Evolutionary conservation across 495 filamentous ascomycete genomes (phyloP).

Genomic region (Choiromyces venosus): DNA sequence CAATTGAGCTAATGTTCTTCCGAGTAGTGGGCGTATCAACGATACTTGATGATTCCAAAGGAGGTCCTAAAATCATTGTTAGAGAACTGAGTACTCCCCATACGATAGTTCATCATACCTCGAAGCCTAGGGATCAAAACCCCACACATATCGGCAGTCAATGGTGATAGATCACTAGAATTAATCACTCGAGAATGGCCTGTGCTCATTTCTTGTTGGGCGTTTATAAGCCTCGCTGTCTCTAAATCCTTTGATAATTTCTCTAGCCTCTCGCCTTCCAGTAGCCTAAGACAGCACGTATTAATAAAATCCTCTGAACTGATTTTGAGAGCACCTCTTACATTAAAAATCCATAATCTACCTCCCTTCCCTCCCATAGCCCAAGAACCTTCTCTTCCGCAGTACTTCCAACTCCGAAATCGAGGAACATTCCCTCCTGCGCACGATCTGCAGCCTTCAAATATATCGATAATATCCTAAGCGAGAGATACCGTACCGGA

Average conservation of each 20-base stretch:
- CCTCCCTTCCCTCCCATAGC: constrained; percentile 65
- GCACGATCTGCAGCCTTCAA: constrained; percentile 75
- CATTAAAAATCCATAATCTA: constrained; percentile 77
- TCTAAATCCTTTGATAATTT: constrained; percentile 45
- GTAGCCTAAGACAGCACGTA: constrained; percentile 41
- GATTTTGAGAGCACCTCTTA: constrained; percentile 6
- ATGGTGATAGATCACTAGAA: constrained; percentile 48
- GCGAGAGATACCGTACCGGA: constrained; percentile 69
- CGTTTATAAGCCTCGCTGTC: constrained; percentile 43
- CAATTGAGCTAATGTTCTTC: constrained; percentile 63
- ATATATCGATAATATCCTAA: constrained; percentile 71
- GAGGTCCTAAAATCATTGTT: constrained; percentile 56
- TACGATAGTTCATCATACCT: constrained; percentile 23
- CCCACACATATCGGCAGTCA: constrained; percentile 50
- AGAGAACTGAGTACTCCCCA: constrained; percentile 50
- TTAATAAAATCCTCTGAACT: constrained; percentile 5
- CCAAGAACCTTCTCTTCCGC: constrained; percentile 58
- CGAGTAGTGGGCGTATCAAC: constrained; percentile 66
- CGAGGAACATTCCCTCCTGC: constrained; percentile 60
- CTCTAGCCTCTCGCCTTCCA: constrained; percentile 66
- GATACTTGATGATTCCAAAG: constrained; percentile 51
- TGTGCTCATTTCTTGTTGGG: constrained; percentile 27
- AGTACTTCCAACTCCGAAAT: constrained; percentile 49
- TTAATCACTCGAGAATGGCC: constrained; percentile 42
- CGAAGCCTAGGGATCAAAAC: constrained; percentile 36